Evolutionary conservation across 306 rosid genomes (phyloP).

Genomic region (Acacia melanoxylon): DNA sequence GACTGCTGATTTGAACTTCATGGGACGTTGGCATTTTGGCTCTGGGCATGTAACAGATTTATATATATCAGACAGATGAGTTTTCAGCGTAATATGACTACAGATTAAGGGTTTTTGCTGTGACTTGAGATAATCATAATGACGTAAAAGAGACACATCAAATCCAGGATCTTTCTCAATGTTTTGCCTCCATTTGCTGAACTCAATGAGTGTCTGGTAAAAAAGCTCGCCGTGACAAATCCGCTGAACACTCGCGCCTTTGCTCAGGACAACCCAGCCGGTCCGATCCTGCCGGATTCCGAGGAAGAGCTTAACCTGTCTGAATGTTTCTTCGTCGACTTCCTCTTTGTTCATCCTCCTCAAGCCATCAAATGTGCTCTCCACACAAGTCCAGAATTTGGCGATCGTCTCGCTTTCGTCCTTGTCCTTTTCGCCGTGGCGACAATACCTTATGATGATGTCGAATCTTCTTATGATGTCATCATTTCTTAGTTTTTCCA

Average conservation of each 20-base stretch:
- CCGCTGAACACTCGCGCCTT: slow-evolving; percentile 34
- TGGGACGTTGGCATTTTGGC: too few species aligned
- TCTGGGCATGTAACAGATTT: too few species aligned
- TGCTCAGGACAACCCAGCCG: slow-evolving; percentile 40
- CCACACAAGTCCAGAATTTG: neutral
- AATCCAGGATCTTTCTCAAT: slow-evolving; percentile 34
- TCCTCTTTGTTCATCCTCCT: neutral
- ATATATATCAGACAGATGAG: too few species aligned
- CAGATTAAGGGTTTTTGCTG: too few species aligned
- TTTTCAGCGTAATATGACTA: too few species aligned
- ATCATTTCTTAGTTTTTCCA: neutral
- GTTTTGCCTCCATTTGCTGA: slow-evolving; percentile 35
- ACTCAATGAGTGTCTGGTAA: slow-evolving; percentile 33
- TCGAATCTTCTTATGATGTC: neutral
- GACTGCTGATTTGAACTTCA: too few species aligned
- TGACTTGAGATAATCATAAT: too few species aligned
- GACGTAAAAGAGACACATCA: slow-evolving; percentile 17
- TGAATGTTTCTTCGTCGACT: neutral
- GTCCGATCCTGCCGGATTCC: slow-evolving; percentile 34
- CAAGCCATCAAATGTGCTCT: neutral
- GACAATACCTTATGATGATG: neutral
- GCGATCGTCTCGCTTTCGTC: neutral
- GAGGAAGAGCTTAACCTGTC: slow-evolving; percentile 30
- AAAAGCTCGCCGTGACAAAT: slow-evolving; percentile 37
- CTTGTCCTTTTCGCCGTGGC: neutral